phyloP scores from a whole-genome alignment of 345 rosid species.

The Cardamine chenopodiifolia region DNA sequence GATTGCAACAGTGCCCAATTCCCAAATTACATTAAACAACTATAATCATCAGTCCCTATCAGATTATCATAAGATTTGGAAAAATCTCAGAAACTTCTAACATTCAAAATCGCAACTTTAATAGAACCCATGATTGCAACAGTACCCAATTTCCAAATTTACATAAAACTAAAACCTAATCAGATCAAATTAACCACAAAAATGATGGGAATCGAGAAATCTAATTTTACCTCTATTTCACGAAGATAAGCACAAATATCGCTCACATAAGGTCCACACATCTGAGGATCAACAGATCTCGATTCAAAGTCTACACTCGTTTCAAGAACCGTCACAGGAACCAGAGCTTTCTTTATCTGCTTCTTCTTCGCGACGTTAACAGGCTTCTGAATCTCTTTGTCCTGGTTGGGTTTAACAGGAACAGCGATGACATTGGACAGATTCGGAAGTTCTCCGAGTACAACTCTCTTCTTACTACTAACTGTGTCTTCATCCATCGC shows the following conservation, averaged over 20 bases:
- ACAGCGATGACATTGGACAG: conserved; percentile 31
- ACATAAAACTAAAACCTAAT: conserved; percentile 3
- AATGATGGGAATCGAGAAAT: background rate
- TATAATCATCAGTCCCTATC: background rate
- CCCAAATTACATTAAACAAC: background rate
- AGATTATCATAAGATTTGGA: background rate
- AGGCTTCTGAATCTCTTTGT: conserved; percentile 7
- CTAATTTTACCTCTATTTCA: conserved; percentile 30
- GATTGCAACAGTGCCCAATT: background rate
- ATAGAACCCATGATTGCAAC: conserved; percentile 9
- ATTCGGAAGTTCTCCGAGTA: conserved; percentile 35
- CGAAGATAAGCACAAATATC: conserved; percentile 34
- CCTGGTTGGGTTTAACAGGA: conserved; percentile 11
- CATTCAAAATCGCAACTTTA: background rate
- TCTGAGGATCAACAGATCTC: conserved; percentile 39
- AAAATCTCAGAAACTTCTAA: background rate
- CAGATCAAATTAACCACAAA: background rate
- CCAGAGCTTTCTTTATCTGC: conserved; percentile 21
- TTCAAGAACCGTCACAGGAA: background rate
- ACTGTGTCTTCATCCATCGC: conserved; percentile 17
- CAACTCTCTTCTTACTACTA: conserved; percentile 34
- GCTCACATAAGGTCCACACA: conserved; percentile 31
- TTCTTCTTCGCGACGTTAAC: conserved; percentile 15
- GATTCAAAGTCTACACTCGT: background rate
- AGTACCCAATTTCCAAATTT: background rate